phyloP scores from a whole-genome alignment of 257 asterid genomes.

The Forsythia viridissima region DNA sequence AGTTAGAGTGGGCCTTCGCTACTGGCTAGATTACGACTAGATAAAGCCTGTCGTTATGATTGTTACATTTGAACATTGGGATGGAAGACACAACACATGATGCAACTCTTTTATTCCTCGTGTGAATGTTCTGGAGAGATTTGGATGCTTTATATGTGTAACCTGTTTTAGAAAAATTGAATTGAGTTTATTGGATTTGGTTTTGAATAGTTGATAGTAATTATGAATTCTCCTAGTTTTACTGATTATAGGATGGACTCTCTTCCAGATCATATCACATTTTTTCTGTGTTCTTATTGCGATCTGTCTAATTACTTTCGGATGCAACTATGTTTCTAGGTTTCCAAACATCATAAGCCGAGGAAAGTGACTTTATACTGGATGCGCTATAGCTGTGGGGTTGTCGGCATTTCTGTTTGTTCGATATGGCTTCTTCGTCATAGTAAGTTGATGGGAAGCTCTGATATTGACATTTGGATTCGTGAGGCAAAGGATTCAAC shows the following conservation, averaged over 20 bases:
- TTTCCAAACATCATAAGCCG: conserved; percentile 79
- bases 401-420: conserved; percentile 68
- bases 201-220: neutral
- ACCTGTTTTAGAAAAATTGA: neutral
- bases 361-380: conserved; percentile 73
- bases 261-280: conserved; percentile 8
- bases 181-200: neutral
- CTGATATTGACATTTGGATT: conserved; percentile 96
- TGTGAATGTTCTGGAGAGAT: neutral
- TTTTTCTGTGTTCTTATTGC: conserved; percentile 11
- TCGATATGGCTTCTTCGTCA: conserved; percentile 98
- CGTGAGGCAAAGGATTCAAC: conserved; percentile 85
- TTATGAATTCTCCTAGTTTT: neutral
- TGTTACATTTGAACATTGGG: neutral
- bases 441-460: conserved; percentile 91
- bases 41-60: neutral
- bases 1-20: neutral
- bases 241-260: conserved; percentile 20
- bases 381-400: conserved; percentile 87
- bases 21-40: neutral
- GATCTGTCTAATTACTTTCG: conserved; percentile 6
- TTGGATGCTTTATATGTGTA: neutral
- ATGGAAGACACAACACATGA: neutral
- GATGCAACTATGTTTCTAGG: conserved; percentile 49
- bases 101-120: neutral